Evolutionary conservation across 1,284 basidiomycete species (phyloP).

Genomic region (Rhodotorula sp.): DNA sequence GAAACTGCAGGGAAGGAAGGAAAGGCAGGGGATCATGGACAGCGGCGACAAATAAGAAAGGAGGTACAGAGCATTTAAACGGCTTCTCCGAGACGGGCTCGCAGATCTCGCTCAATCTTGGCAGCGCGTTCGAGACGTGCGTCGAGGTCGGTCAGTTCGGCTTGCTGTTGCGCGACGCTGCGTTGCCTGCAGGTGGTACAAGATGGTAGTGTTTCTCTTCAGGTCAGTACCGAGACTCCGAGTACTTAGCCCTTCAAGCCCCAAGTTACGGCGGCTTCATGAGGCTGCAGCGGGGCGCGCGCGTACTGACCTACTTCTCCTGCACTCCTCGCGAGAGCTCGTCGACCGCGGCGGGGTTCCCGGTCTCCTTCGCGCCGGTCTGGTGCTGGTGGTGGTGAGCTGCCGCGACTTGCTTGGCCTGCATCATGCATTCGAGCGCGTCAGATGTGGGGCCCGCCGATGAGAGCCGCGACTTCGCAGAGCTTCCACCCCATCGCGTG

Average conservation of each 20-base stretch:
- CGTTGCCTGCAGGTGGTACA: not conserved
- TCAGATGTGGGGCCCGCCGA: too few species aligned
- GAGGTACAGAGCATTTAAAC: not conserved
- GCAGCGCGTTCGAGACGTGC: slow-evolving; percentile 10
- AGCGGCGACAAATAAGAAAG: not conserved
- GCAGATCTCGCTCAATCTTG: slow-evolving; percentile 8
- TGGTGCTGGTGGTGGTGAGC: not conserved
- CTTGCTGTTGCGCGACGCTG: not conserved
- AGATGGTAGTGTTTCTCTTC: not conserved
- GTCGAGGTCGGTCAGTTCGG: slow-evolving; percentile 16
- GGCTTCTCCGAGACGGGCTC: slow-evolving; percentile 7
- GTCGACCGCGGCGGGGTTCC: not conserved
- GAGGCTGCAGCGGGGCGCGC: not conserved
- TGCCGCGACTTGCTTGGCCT: slow-evolving; percentile 10
- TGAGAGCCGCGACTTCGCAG: not conserved
- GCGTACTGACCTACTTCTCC: slow-evolving; percentile 8
- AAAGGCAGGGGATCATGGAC: not conserved
- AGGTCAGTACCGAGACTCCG: too few species aligned
- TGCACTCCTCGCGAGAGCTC: not conserved
- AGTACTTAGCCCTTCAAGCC: too few species aligned
- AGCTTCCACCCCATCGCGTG: not conserved
- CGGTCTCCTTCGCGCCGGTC: too few species aligned
- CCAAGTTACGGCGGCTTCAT: too few species aligned
- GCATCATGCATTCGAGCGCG: not conserved
- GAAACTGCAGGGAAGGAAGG: not conserved